Evolutionary conservation across 495 filamentous ascomycete genomes (phyloP).

Genomic region (Penicillium verhagenii): DNA sequence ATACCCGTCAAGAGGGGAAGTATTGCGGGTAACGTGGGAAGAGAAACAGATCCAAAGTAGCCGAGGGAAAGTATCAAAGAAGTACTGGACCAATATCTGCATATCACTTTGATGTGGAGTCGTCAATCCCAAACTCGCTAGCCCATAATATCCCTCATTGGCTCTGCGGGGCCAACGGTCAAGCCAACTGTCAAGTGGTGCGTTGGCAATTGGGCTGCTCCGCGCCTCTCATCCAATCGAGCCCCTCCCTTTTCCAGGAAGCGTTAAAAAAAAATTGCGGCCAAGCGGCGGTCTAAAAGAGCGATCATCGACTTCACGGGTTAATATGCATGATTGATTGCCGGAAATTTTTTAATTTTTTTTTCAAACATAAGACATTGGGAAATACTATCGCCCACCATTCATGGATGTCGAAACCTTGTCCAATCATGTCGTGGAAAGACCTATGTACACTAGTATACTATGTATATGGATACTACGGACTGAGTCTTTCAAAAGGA

Average conservation of each 20-base stretch:
- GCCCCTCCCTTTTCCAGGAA: background rate
- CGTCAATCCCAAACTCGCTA: background rate
- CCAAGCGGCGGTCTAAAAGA: no score
- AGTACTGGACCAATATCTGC: background rate
- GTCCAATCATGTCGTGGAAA: no score
- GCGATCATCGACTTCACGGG: background rate
- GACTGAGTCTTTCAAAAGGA: no score
- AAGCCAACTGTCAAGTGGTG: constrained; percentile 25
- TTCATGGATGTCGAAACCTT: no score
- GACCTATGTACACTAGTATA: no score
- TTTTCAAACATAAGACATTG: no score
- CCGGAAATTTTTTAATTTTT: no score
- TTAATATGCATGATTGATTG: no score
- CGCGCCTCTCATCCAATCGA: constrained; percentile 15
- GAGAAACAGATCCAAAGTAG: no score
- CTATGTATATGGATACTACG: no score
- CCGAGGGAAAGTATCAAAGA: background rate
- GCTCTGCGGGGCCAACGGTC: constrained; percentile 3
- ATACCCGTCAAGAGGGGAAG: background rate
- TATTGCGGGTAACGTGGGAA: background rate
- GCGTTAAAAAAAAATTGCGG: no score
- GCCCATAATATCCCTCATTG: constrained; percentile 12
- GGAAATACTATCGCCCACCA: no score
- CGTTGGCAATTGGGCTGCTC: constrained; percentile 15
- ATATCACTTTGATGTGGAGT: background rate